phyloP scores from a whole-genome alignment of 495 filamentous ascomycete species.

The Hypoxylon lenormandii region DNA sequence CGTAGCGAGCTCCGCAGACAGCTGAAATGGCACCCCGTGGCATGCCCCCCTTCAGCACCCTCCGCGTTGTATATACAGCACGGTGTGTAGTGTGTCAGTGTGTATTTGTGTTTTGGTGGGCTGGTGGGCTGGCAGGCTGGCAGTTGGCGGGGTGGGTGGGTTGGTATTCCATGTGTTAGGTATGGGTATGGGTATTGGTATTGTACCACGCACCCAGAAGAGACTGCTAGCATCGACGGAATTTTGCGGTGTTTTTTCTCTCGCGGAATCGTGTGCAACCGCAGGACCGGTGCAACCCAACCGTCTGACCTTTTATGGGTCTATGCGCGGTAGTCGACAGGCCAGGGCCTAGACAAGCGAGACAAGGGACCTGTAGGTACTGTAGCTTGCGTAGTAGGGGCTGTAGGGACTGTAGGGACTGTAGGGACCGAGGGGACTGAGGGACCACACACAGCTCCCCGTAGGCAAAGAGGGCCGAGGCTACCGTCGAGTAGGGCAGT shows the following conservation, averaged over 20 bases:
- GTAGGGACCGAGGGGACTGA: no score
- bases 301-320: conserved; percentile 38
- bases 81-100: no score
- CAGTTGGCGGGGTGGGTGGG: no score
- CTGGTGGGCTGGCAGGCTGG: no score
- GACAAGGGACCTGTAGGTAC: no score
- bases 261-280: conserved; percentile 34
- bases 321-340: conserved; percentile 42
- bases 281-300: conserved; percentile 44
- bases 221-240: conserved; percentile 19
- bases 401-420: no score
- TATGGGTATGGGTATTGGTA: no score
- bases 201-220: no score
- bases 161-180: no score
- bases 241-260: conserved; percentile 43
- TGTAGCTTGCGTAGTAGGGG: no score
- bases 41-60: neutral
- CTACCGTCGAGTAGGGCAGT: conserved; percentile 31
- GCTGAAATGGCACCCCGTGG: conserved; percentile 19
- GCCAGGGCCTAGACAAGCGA: neutral
- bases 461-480: conserved; percentile 15
- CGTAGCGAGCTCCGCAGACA: conserved; percentile 32
- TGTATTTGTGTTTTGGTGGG: no score
- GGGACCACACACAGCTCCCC: neutral
- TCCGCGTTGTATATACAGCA: no score